Evolutionary conservation across 2,329 filamentous ascomycete species (phyloP), one percentile per base, ranked within the genome.

Genomic region (Colletotrichum tofieldiae): DNA sequence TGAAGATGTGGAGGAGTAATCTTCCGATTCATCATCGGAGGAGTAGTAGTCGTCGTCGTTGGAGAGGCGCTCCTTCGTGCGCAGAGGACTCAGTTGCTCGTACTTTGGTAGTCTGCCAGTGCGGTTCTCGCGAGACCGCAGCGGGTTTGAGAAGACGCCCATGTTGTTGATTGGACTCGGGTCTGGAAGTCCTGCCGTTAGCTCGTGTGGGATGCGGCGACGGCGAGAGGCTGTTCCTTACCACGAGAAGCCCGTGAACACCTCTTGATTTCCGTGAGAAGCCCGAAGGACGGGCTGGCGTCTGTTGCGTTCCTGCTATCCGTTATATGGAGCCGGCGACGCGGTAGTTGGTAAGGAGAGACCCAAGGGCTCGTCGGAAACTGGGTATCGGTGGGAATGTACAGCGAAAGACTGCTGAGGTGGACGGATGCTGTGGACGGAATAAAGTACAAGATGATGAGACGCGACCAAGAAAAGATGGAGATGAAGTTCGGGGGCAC

Each of bases 31-130:
- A 41, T 86, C 83, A 61, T 85, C 83, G 65, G 86, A 86, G 11
- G 84, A 84, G 47, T 85, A 84, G 66, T 86, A 83, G 26, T 86
- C 84, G 69, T 88, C 85, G 69, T 88, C 84, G 73, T 88, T 85
- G 3, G 88, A 89, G 67, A 82, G 84, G 70, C 84, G 85, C 69
- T 90, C 88, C 75, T 89, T 89, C 32, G 78, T 75, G 47, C 71
- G 71, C n/a, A 63, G 43, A 58, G 67, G 67, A 52, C 67, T 65
- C 35, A 85, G 67, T 68, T 84, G 84, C 74, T 87, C 85, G 79
- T 90, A 90, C 14, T 89, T 75, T 26, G 88, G 88, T 37, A 90
- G 81, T 73, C 79, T 81, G 12, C 78, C 76, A 43, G 78, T 77
- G 63, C 82, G 85, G 63, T 82, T 78, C 75, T 86, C 84, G 74